phyloP scores from a whole-genome alignment of 2,329 filamentous ascomycete genomes.

The Myriangium duriaei region DNA sequence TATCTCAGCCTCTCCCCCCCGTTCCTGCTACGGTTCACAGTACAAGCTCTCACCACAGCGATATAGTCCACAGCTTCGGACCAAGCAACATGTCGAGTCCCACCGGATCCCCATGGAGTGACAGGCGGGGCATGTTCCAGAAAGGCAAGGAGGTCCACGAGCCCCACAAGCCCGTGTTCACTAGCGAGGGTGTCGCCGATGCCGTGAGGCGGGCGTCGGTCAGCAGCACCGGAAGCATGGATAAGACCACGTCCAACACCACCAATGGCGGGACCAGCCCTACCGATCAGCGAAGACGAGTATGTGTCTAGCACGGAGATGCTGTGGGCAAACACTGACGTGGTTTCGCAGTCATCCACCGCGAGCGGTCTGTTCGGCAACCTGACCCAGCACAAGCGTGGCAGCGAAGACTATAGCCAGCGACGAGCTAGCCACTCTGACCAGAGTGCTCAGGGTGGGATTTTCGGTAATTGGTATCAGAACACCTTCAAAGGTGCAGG shows the following conservation, averaged over 20 bases:
- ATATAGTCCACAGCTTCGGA: not conserved
- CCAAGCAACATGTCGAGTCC: not conserved
- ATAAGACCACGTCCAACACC: slow-evolving; percentile 17
- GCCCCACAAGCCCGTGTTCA: slow-evolving; percentile 12
- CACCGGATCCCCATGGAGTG: slow-evolving; percentile 15
- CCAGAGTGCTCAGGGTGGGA: slow-evolving; percentile 10
- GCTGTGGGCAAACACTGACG: no score
- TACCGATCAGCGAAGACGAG: slow-evolving; percentile 13
- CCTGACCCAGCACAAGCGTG: slow-evolving; percentile 19
- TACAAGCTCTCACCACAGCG: not conserved
- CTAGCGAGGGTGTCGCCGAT: slow-evolving; percentile 15
- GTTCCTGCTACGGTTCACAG: no score
- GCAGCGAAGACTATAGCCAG: slow-evolving; percentile 21
- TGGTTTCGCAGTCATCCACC: slow-evolving; percentile 16
- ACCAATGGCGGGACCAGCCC: slow-evolving; percentile 5
- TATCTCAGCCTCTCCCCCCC: no score
- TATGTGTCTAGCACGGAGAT: no score
- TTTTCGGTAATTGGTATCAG: slow-evolving; percentile 19
- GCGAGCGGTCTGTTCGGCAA: slow-evolving; percentile 16
- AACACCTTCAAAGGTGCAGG: slow-evolving; percentile 18
- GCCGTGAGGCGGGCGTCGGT: slow-evolving; percentile 18
- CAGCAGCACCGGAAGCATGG: slow-evolving; percentile 14
- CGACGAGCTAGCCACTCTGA: slow-evolving; percentile 19
- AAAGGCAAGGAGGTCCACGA: slow-evolving; percentile 23
- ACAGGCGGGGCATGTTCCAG: slow-evolving; percentile 23